A percentile compares a stretch with the other conserved stretches of the same genome.
phyloP scores from a whole-genome alignment of 75 land plant genomes.

The Pinus albicaulis region DNA sequence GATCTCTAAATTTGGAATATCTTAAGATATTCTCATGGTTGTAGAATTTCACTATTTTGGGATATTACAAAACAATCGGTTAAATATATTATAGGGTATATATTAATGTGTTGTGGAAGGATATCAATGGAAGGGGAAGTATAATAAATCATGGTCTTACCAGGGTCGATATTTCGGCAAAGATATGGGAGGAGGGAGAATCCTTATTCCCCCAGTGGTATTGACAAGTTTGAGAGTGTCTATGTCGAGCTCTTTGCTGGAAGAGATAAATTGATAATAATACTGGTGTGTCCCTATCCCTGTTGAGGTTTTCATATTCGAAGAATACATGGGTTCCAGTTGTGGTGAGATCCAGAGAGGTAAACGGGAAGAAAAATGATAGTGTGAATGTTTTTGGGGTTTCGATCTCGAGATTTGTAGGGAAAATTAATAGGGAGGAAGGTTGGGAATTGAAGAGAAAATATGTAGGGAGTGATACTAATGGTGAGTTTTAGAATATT shows the following conservation, averaged over 20 bases:
- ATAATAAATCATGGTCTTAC: neutral
- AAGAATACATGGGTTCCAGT: conserved; percentile 5
- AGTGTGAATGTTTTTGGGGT: neutral
- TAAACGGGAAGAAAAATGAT: too few species aligned
- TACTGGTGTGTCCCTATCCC: neutral
- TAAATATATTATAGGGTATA: too few species aligned
- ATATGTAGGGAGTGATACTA: too few species aligned
- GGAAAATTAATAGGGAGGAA: neutral
- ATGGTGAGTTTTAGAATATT: too few species aligned
- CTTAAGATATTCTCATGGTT: too few species aligned
- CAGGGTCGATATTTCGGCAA: neutral
- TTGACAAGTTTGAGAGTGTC: conserved; percentile 9
- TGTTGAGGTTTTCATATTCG: neutral
- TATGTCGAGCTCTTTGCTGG: neutral
- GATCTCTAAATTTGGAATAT: too few species aligned
- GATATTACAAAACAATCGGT: too few species aligned
- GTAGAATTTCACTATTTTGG: too few species aligned
- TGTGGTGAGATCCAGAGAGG: neutral
- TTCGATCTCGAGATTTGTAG: neutral
- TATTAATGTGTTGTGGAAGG: neutral
- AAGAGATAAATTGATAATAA: conserved; percentile 3
- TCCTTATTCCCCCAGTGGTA: conserved; percentile 8
- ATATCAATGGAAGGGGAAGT: neutral
- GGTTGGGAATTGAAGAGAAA: neutral
- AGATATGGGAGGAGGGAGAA: neutral